phyloP scores from a whole-genome alignment of 2,329 filamentous ascomycete species.

The Zymoseptoria ardabiliae region DNA sequence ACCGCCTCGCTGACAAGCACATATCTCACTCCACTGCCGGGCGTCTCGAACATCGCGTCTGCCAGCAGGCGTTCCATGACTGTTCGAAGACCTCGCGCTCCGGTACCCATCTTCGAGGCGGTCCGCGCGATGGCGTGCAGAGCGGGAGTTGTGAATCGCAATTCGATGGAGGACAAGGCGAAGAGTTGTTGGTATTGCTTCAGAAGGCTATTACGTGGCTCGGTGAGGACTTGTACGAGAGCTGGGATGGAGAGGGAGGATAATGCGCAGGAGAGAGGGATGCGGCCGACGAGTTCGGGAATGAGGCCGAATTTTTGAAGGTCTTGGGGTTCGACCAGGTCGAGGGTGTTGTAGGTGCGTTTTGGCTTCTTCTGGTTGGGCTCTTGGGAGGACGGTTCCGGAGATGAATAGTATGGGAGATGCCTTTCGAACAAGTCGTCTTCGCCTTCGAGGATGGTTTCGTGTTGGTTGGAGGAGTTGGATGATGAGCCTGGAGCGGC shows the following conservation, averaged over 20 bases:
- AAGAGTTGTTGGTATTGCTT: constrained; percentile 87
- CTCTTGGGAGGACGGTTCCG: constrained; percentile 21
- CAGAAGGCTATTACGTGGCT: constrained; percentile 81
- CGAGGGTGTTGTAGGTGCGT: constrained; percentile 66
- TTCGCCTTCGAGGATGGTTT: constrained; percentile 54
- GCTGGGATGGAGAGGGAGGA: constrained; percentile 61
- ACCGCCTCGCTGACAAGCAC: constrained; percentile 41
- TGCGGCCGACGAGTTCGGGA: constrained; percentile 88
- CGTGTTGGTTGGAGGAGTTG: constrained; percentile 38
- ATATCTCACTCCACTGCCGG: constrained; percentile 39
- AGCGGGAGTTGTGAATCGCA: constrained; percentile 76
- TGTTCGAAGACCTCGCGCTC: constrained; percentile 45
- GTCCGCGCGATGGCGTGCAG: constrained; percentile 75
- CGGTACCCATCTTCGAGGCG: constrained; percentile 62
- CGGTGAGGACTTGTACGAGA: constrained; percentile 81
- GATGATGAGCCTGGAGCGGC: constrained; percentile 26
- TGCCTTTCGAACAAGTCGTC: constrained; percentile 43
- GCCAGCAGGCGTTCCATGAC: constrained; percentile 42
- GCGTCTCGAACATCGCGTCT: constrained; percentile 43
- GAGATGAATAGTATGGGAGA: constrained; percentile 44
- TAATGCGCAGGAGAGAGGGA: constrained; percentile 83
- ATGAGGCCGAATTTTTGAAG: constrained; percentile 65
- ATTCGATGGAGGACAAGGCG: constrained; percentile 64
- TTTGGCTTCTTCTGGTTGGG: constrained; percentile 25
- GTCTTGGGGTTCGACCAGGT: constrained; percentile 68